These are phyloP conservation scores for Hippophae gyantsensis DNA, from an alignment of 306 rosid genomes.

Conservation along the genomic window DNA sequence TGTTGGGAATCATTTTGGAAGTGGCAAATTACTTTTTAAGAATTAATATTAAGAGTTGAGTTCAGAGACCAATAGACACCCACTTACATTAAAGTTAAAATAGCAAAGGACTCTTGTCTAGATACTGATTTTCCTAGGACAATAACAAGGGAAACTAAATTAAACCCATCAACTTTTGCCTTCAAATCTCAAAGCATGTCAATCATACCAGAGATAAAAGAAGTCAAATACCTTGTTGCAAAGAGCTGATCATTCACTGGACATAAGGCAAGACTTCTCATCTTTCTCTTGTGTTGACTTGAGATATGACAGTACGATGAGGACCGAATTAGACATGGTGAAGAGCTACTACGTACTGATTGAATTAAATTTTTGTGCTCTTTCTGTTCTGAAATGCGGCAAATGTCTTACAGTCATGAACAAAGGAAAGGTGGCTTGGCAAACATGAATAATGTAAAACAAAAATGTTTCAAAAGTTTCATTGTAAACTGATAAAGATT, in stretches of 20 bases:
- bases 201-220: slow-evolving; percentile 5
- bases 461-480: slow-evolving; percentile 3
- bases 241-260: slow-evolving; percentile 85
- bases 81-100: neutral
- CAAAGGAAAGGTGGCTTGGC: slow-evolving; percentile 2
- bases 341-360: slow-evolving; percentile 30
- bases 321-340: slow-evolving; percentile 35
- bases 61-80: too few species aligned
- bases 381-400: slow-evolving; percentile 55
- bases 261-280: slow-evolving; percentile 65
- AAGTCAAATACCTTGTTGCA: slow-evolving; percentile 53
- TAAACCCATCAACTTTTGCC: neutral
- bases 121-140: neutral
- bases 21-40: too few species aligned
- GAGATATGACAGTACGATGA: slow-evolving; percentile 58
- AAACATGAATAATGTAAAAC: slow-evolving; percentile 5
- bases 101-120: neutral
- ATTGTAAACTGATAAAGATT: neutral
- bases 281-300: slow-evolving; percentile 88
- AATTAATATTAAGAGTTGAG: too few species aligned
- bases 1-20: too few species aligned
- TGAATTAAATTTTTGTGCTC: slow-evolving; percentile 68
- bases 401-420: slow-evolving; percentile 13
- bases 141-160: neutral
- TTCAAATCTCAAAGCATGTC: neutral